Conservation (phyloP, 345 rosid species). For the Pistacia atlantica region DNA sequence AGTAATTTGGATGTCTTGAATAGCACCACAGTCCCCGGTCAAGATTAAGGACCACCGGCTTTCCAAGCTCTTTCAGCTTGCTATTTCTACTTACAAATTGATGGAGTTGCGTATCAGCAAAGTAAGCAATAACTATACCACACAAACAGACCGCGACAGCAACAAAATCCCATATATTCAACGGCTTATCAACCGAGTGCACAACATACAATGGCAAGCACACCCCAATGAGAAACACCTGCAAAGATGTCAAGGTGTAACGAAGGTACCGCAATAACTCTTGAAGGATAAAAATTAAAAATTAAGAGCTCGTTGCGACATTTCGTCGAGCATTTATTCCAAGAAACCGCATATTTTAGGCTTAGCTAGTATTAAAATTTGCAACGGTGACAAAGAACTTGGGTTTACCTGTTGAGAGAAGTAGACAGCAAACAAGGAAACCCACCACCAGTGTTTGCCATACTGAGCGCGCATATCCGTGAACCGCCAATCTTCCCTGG, state of each 20-base stretch:
- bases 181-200: constrained; percentile 64
- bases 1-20: constrained; percentile 94
- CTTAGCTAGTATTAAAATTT: not conserved
- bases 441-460: constrained; percentile 94
- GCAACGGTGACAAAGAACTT: not conserved
- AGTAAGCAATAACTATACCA: constrained; percentile 74
- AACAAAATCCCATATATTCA: constrained; percentile 63
- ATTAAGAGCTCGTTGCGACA: constrained; percentile 34
- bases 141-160: constrained; percentile 58
- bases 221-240: constrained; percentile 81
- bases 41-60: constrained; percentile 67
- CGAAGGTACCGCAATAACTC: too few relatives aligned
- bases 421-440: constrained; percentile 86
- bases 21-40: constrained; percentile 80
- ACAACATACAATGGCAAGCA: constrained; percentile 72
- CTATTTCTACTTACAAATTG: constrained; percentile 67
- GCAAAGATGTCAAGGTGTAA: constrained; percentile 23
- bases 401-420: constrained; percentile 78
- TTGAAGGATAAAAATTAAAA: not conserved
- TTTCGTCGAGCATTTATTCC: constrained; percentile 37
- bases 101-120: constrained; percentile 83
- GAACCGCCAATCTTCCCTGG: constrained; percentile 97
- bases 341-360: not conserved
- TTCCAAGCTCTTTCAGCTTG: constrained; percentile 69
- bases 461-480: constrained; percentile 75